Evolutionary conservation across 140 eudicot genomes (phyloP).

Genomic region (Erigeron philadelphicus): DNA sequence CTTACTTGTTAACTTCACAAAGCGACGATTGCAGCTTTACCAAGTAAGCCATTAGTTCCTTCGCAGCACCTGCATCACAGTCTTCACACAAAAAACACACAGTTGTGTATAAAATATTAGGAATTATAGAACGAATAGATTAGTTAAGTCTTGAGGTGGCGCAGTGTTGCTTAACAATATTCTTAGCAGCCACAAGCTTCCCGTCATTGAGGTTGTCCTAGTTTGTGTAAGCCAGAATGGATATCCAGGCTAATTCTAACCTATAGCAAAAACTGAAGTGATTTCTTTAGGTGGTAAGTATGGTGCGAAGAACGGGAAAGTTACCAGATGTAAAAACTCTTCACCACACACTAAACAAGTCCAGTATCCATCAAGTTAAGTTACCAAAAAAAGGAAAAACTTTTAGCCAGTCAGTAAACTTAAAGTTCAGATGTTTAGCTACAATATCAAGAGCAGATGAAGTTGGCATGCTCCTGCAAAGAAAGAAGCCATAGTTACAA

Average conservation of each 20-base stretch:
- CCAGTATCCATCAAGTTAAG: slow-evolving; percentile 78
- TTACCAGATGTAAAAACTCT: slow-evolving; percentile 84
- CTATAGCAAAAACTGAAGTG: slow-evolving; percentile 25
- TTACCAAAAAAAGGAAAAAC: slow-evolving; percentile 82
- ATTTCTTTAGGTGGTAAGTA: not conserved
- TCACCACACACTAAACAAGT: slow-evolving; percentile 89
- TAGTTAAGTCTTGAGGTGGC: slow-evolving; percentile 79
- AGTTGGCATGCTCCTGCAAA: slow-evolving; percentile 81
- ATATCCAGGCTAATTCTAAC: slow-evolving; percentile 88
- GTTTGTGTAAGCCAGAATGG: slow-evolving; percentile 73
- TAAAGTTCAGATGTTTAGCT: slow-evolving; percentile 55
- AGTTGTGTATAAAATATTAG: no score
- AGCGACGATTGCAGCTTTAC: slow-evolving; percentile 33
- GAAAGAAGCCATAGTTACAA: slow-evolving; percentile 19
- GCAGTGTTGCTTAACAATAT: slow-evolving; percentile 91
- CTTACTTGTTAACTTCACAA: slow-evolving; percentile 6
- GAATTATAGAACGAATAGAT: slow-evolving; percentile 65
- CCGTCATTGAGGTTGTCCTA: slow-evolving; percentile 56
- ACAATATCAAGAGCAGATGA: slow-evolving; percentile 91
- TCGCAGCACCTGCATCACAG: slow-evolving; percentile 85
- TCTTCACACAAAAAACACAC: slow-evolving; percentile 38
- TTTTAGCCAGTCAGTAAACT: slow-evolving; percentile 84
- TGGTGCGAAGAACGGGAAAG: not conserved
- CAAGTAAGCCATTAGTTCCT: slow-evolving; percentile 80
- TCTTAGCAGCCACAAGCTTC: slow-evolving; percentile 82